Conservation (phyloP, 2,329 filamentous ascomycete genomes). For the Calonectria ilicicola region DNA sequence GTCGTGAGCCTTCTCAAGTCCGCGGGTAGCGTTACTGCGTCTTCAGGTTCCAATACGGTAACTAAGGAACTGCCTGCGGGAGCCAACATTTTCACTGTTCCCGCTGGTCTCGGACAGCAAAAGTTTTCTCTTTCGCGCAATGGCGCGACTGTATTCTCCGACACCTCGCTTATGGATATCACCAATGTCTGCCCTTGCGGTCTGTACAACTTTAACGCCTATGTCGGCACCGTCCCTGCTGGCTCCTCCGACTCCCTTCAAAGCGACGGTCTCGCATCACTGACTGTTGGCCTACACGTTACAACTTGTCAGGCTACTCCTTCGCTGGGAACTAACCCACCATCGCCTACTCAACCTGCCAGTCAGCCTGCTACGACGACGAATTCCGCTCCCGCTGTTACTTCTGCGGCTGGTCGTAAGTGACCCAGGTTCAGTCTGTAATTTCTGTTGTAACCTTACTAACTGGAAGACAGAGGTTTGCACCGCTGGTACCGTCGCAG, state of each 20-base stretch:
- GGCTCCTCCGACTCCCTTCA: conserved; percentile 42
- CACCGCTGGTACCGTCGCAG: conserved; percentile 42
- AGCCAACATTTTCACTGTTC: conserved; percentile 52
- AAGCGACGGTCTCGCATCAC: conserved; percentile 39
- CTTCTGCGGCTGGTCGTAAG: conserved; percentile 6
- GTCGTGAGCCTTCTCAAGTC: conserved; percentile 63
- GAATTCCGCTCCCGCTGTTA: background rate
- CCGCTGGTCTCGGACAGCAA: conserved; percentile 56
- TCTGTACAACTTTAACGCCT: conserved; percentile 69
- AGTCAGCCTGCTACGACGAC: conserved; percentile 13
- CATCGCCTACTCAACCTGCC: conserved; percentile 52
- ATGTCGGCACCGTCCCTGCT: conserved; percentile 62
- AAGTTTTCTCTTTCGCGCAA: conserved; percentile 58
- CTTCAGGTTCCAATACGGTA: conserved; percentile 57
- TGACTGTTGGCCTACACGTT: conserved; percentile 46
- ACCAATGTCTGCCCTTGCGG: conserved; percentile 61
- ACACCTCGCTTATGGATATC: conserved; percentile 63
- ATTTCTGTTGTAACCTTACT: background rate
- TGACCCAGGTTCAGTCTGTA: background rate
- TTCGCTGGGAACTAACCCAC: conserved; percentile 44
- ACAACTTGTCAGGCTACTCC: conserved; percentile 46
- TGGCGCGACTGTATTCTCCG: conserved; percentile 55
- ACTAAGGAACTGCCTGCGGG: conserved; percentile 47
- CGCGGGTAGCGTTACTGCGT: conserved; percentile 57
- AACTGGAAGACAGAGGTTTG: conserved; percentile 32